Base-by-base conservation (phyloP, 1,284 basidiomycete species). In the Moesziomyces aphidis region DNA sequence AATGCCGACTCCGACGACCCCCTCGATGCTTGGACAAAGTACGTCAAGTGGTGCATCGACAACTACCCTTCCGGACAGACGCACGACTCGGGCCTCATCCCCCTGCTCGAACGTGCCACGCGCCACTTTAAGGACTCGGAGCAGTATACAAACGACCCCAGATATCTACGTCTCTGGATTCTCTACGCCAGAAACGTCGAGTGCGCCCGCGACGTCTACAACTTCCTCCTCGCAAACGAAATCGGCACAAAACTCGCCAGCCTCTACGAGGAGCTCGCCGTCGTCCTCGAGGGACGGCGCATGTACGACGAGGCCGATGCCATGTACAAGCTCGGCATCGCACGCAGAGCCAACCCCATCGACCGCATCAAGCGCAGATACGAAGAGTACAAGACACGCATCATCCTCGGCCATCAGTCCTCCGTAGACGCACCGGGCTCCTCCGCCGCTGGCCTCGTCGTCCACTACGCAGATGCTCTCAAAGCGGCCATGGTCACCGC, bases 151-250 rank as follows among this genome's bases (percentile, higher is more conserved):
- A 90, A 91, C 70, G 95, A 98, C 86, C 86, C 92, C 57, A 89
- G 95, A 44, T 97, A 97, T 85, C 88, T 97, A 51, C 92, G 92
- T 84, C 86, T 96, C 34, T 97, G 95, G 95, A 89, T 90, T 19
- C 87, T 91, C 65, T 94, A 94, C 83, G 82, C 83, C 1, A 61
- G 81, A 31, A 77, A 83, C 47, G 79, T 80, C 23, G 83, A 84
- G 26, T 74, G 70, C 23, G 80, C 82, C 5, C 66, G 74, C 21
- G 73, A 83, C 46, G 70, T 84, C 50, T 80, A 78, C 77, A 77
- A 89, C 86, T 91, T 91, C 83, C 86, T 96, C 55, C 87, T 94
- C 62, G 90, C 90, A 49, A 90, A 90, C 58, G 90, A 91, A 53
- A 91, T 96, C 79, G 94, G 93, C 0, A 91, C 89, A 3, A 88